Base-by-base conservation (phyloP, 306 rosid genomes). In the Acmispon strigosus region DNA sequence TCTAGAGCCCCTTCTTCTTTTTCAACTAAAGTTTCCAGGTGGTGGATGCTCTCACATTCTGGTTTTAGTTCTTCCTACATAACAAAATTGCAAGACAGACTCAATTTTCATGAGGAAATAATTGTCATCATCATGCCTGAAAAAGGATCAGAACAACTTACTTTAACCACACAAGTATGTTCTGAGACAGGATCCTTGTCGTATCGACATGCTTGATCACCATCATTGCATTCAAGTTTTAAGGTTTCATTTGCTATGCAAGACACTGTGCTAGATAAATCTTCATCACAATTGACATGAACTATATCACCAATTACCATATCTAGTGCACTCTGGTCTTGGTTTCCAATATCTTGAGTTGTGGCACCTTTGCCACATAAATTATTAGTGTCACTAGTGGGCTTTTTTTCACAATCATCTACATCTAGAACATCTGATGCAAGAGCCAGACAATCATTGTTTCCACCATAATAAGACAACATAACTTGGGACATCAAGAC, bases 41-140 rank as follows among this genome's bases (percentile, higher is more conserved):
- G 34, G 10, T 55, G 54, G 56, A 17, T n/a, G 8, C 34, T 17
- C 50, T 72, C 80, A n/a, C 72, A 71, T 57, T 65, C 82, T 44
- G 59, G 64, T 34, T 63, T 78, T 44, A 22, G 54, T 72, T 57
- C 82, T 34, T 81, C 80, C 86, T 84, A 41, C 27, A 50, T 39
- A 52, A 39, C 43, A 69, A 15, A 81, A 67, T 72, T 54, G 59
- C 75, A 62, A 54, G 41, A 34, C 27, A 24, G 29, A 22, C 32
- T 78, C 52, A 65, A 27, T 70, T 49, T 50, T 45, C 71, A 75
- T 18, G 2, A 2, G 15, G 63, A 66, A 58, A 81, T 19, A 43
- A 43, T 55, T 45, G 39, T 34, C 49, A 10, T n/a, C 68, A 76
- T 10, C 75, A 66, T 76, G 77, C 19, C 51, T 63, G 39, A 45